These are phyloP conservation scores for Aspergillus ochraceus DNA, from an alignment of 2,329 filamentous ascomycete species.

Conservation along the genomic window DNA sequence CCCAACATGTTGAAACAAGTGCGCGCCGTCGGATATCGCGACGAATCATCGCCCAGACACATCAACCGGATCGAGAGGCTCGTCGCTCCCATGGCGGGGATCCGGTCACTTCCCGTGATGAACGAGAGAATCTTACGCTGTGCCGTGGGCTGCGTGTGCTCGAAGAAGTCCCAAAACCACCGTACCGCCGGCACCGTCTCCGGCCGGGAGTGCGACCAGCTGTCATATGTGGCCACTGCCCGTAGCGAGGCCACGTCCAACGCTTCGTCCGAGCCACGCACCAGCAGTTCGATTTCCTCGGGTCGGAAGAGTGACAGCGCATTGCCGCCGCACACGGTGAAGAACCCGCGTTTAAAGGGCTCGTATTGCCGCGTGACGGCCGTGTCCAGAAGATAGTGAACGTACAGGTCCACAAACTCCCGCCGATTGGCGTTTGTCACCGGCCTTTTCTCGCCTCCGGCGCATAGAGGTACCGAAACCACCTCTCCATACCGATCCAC, in stretches of 20 bases:
- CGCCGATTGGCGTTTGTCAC: conserved; percentile 83
- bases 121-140: conserved; percentile 82
- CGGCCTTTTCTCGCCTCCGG: conserved; percentile 68
- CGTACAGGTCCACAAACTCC: conserved; percentile 84
- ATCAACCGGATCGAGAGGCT: conserved; percentile 74
- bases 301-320: conserved; percentile 83
- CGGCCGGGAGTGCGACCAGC: conserved; percentile 61
- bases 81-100: conserved; percentile 82
- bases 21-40: conserved; percentile 77
- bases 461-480: conserved; percentile 68
- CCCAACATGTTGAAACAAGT: conserved; percentile 89
- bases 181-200: conserved; percentile 67
- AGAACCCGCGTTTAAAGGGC: conserved; percentile 92
- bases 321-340: conserved; percentile 85
- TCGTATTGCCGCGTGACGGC: conserved; percentile 82
- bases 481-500: conserved; percentile 73
- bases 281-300: conserved; percentile 86
- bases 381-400: conserved; percentile 75
- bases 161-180: conserved; percentile 90
- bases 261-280: conserved; percentile 80
- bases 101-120: conserved; percentile 85
- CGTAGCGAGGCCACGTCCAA: conserved; percentile 75
- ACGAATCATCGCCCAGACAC: conserved; percentile 72
- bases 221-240: conserved; percentile 77
- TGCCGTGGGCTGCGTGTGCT: conserved; percentile 61